These are phyloP conservation scores for Petunia axillaris DNA, from an alignment of 257 asterid genomes.

Conservation along the genomic window DNA sequence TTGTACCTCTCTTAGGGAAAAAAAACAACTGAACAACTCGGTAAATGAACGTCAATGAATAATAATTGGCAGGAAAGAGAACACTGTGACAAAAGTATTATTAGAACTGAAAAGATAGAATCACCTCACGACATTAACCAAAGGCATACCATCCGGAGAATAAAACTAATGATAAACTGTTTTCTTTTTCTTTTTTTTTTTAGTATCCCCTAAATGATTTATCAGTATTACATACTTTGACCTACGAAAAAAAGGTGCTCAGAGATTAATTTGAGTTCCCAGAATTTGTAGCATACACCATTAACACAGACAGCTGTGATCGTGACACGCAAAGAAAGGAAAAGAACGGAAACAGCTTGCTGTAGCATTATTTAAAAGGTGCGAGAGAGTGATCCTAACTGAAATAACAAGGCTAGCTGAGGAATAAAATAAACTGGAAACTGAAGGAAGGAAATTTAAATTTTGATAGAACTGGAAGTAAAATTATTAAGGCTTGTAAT, in stretches of 20 bases:
- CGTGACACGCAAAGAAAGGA: constrained; percentile 19
- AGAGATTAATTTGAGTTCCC: constrained; percentile 3
- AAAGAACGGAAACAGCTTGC: constrained; percentile 26
- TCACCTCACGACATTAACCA: not conserved
- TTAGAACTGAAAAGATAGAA: constrained; percentile 1
- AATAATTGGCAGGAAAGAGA: not conserved
- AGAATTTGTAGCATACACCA: constrained; percentile 13
- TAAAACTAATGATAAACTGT: not conserved
- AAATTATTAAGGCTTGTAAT: constrained; percentile 36
- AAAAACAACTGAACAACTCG: not conserved
- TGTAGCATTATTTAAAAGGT: constrained; percentile 26
- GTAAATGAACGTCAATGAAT: not conserved
- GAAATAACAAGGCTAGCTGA: constrained; percentile 31
- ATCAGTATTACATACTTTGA: not conserved
- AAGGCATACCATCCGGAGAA: not conserved
- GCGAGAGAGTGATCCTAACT: constrained; percentile 20
- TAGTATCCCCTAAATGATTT: not conserved
- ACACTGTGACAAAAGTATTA: not conserved
- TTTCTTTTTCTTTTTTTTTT: not conserved
- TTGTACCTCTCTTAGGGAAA: no score
- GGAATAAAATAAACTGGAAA: constrained; percentile 39
- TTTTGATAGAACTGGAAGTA: constrained; percentile 35
- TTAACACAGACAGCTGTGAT: not conserved
- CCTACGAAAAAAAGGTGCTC: not conserved
- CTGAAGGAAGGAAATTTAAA: constrained; percentile 40